These are phyloP conservation scores for Hygrophila difformis DNA, from an alignment of 257 asterid species.

Conservation along the genomic window DNA sequence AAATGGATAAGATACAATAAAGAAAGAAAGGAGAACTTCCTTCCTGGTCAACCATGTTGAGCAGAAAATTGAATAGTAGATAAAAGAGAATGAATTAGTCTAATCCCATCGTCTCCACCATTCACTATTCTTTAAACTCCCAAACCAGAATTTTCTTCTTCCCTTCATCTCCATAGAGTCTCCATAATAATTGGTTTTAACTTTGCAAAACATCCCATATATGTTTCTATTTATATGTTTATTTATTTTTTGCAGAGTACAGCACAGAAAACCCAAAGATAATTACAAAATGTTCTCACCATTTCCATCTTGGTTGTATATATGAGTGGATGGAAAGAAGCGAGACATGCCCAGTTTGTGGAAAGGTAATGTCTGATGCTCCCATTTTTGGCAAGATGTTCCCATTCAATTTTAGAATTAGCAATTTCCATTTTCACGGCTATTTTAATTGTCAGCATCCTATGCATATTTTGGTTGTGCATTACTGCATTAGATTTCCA, in stretches of 20 bases:
- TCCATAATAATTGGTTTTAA: too few species aligned
- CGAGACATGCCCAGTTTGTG: slow-evolving; percentile 90
- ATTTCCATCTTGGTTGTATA: slow-evolving; percentile 96
- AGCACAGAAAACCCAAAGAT: slow-evolving; percentile 84
- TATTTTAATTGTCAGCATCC: too few species aligned
- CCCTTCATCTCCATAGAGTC: too few species aligned
- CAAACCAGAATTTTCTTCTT: slow-evolving; percentile 9
- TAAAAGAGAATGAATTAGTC: too few species aligned
- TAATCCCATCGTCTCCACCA: too few species aligned
- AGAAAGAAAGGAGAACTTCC: too few species aligned
- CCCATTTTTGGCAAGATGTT: background rate
- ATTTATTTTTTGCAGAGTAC: slow-evolving; percentile 71
- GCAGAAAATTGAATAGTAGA: too few species aligned
- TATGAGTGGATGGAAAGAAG: slow-evolving; percentile 99
- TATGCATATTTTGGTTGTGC: too few species aligned
- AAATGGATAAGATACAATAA: too few species aligned
- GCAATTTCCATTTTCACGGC: background rate
- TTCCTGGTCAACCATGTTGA: too few species aligned
- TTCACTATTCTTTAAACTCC: too few species aligned
- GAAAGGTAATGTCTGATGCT: slow-evolving; percentile 47
- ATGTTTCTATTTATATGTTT: too few species aligned
- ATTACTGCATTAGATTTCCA: background rate
- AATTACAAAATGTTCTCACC: slow-evolving; percentile 73
- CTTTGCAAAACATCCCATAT: background rate
- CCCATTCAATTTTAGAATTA: background rate